These are phyloP conservation scores for Astathelohania contejeani DNA, from an alignment of 371 early-diverging fungal species.

Conservation along the genomic window DNA sequence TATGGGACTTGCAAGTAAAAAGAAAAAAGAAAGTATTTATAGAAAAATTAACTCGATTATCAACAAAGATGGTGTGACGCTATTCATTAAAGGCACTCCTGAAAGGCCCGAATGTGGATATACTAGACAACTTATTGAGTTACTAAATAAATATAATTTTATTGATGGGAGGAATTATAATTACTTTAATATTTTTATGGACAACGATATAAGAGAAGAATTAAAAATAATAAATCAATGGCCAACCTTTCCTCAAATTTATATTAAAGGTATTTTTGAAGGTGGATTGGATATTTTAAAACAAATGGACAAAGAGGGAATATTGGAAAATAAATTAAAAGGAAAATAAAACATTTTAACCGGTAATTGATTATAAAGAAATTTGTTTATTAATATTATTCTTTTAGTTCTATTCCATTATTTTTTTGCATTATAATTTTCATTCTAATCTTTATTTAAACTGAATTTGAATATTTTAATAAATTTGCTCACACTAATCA, in stretches of 20 bases:
- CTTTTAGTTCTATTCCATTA: too few species aligned
- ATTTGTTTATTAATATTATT: too few species aligned
- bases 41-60: neutral
- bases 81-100: slow-evolving; percentile 73
- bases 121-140: slow-evolving; percentile 58
- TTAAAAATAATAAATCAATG: slow-evolving; percentile 67
- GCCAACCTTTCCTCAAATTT: slow-evolving; percentile 76
- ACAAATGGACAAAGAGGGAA: slow-evolving; percentile 53
- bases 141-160: slow-evolving; percentile 57
- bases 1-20: slow-evolving; percentile 8
- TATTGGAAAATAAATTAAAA: neutral
- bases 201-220: slow-evolving; percentile 56
- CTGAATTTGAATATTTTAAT: too few species aligned
- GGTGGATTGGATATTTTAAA: slow-evolving; percentile 76
- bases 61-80: slow-evolving; percentile 57
- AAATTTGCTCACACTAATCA: too few species aligned
- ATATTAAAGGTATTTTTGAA: slow-evolving; percentile 63
- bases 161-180: slow-evolving; percentile 51
- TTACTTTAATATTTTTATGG: slow-evolving; percentile 69
- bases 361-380: too few species aligned
- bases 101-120: slow-evolving; percentile 60
- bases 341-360: too few species aligned
- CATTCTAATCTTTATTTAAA: too few species aligned
- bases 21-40: slow-evolving; percentile 12
- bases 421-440: too few species aligned